Base-by-base conservation (phyloP, 177 flowering plant genomes). In the Tripterygium wilfordii region DNA sequence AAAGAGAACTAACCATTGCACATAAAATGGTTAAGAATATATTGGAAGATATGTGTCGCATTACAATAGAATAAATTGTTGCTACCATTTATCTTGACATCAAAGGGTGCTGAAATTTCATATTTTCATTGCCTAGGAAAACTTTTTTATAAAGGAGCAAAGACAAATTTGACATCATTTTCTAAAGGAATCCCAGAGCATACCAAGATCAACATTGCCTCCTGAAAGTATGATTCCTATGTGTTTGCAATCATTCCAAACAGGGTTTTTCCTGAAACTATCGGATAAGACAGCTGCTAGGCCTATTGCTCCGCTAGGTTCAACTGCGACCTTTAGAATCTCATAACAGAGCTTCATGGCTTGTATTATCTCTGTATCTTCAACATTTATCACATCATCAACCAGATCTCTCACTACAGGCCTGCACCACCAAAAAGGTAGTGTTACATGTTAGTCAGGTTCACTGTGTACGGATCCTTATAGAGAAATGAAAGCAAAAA, bases 241-340 rank as follows among this genome's bases (percentile, higher is more conserved):
- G 49, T 78, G 36, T 5, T 56, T 68, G 66, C 84, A 68, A 44
- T 76, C 75, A 43, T 78, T 74, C 82, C 74, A 79, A 17, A 67
- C 59, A 16, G 82, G 76, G 50, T 75, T 75, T 5, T 67, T 59
- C 58, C 37, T 66, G 68, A 90, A 90, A 57, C 51, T 54, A n/a
- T 68, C 57, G 0, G 92, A 88, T 28, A 82, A 54, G 58, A 85
- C 88, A 26, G 84, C 96, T 16, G 98, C 98, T 53, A 91, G 85
- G 30, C 98, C 96, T 22, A 85, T 81, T 54, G 89, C 92, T 58
- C 95, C 96, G 57, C 98, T 91, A 15, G 98, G 98, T 55, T 90
- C 98, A 14, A 87, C 89, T 4, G 69, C 85, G 9, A 85, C 75
- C 67, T 91, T 91, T 50, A 91, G 67, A 64, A 91, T 66, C 65